Conservation (phyloP, 192 early-diverging fungal genomes). For the Thamnidium elegans region DNA sequence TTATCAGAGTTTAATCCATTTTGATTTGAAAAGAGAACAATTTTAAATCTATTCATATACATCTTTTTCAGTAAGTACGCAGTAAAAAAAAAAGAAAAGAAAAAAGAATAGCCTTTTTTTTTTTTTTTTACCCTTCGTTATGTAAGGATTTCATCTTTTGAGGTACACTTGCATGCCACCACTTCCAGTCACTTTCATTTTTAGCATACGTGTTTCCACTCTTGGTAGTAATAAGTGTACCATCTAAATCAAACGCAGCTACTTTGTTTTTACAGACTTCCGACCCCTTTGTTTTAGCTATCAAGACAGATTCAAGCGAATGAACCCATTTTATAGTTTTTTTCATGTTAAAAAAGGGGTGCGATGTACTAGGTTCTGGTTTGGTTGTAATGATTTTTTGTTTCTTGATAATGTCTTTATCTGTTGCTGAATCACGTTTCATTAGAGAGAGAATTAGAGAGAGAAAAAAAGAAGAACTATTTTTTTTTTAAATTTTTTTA, state of each 20-base stretch:
- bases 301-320: neutral
- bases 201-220: conserved; percentile 62
- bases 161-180: conserved; percentile 58
- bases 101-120: conserved; percentile 39
- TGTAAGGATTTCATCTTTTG: conserved; percentile 56
- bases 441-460: neutral
- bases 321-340: conserved; percentile 2
- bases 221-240: conserved; percentile 68
- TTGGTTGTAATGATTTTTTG: conserved; percentile 2
- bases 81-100: no score
- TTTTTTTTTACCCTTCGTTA: conserved; percentile 54
- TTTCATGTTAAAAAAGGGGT: conserved; percentile 20
- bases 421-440: conserved; percentile 1
- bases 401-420: neutral
- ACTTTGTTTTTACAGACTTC: conserved; percentile 36
- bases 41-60: conserved; percentile 52
- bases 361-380: no score
- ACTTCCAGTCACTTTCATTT: conserved; percentile 78
- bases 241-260: conserved; percentile 77
- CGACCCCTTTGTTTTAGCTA: neutral
- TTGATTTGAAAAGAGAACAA: conserved; percentile 80
- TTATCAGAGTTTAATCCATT: conserved; percentile 49
- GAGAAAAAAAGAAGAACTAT: neutral
- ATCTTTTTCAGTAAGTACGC: conserved; percentile 14
- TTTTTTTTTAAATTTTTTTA: neutral